A percentile compares a stretch with the other conserved stretches of the same genome.
Evolutionary conservation across 163 green algal genomes (phyloP).

Genomic region (Botryococcus braunii): DNA sequence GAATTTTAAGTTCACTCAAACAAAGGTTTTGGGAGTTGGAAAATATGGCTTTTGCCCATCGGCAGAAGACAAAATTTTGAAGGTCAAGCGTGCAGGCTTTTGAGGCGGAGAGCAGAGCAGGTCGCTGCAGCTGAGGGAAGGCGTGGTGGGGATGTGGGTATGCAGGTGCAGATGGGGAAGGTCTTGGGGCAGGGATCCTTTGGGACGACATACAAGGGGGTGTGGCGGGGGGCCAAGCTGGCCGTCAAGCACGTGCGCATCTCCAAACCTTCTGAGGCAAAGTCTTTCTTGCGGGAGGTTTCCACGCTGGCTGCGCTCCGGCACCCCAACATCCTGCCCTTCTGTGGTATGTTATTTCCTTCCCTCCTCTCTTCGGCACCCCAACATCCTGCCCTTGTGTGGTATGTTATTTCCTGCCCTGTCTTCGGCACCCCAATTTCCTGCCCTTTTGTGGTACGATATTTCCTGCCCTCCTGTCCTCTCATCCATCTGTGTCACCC

Average conservation of each 20-base stretch:
- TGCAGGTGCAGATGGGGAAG: slow-evolving; percentile 29
- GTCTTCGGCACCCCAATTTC: too few relatives aligned
- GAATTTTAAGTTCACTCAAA: neutral
- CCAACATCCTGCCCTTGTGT: neutral
- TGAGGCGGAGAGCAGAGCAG: neutral
- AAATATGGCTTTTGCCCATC: neutral
- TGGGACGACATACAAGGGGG: slow-evolving; percentile 32
- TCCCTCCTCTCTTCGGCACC: neutral
- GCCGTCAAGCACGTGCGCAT: slow-evolving; percentile 44
- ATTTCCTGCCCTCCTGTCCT: too few relatives aligned
- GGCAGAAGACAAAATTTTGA: too few relatives aligned
- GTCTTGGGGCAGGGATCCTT: slow-evolving; percentile 36
- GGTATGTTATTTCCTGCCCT: too few relatives aligned
- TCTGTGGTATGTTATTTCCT: slow-evolving; percentile 25
- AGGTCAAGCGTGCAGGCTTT: too few relatives aligned
- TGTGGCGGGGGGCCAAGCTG: slow-evolving; percentile 33
- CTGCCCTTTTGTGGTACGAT: too few relatives aligned
- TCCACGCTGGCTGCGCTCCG: slow-evolving; percentile 27
- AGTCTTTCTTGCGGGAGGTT: slow-evolving; percentile 42
- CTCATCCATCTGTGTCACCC: too few relatives aligned
- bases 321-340: slow-evolving; percentile 43
- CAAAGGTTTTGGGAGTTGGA: neutral
- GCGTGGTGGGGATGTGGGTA: neutral
- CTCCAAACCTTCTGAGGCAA: slow-evolving; percentile 17
- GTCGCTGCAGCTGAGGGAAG: neutral